phyloP scores from a whole-genome alignment of 352 stramenopile species.

The Pythium apleroticum region DNA sequence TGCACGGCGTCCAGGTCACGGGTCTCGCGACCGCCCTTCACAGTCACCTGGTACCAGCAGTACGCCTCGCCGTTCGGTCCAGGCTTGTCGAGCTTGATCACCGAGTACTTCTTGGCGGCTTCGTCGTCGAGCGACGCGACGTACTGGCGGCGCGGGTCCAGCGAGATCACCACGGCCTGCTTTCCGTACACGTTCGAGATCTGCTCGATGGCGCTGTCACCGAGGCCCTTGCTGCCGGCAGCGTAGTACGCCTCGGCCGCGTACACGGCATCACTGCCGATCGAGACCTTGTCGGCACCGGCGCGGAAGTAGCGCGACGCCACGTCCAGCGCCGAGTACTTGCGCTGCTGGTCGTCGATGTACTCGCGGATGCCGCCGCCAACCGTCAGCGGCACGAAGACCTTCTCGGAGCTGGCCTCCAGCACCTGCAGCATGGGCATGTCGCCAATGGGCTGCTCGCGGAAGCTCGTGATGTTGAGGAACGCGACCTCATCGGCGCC shows the following conservation, averaged over 20 bases:
- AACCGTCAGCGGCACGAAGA: conserved; percentile 98
- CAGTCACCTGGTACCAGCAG: conserved; percentile 98
- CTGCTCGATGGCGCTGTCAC: conserved; percentile 93
- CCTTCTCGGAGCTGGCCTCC: conserved; percentile 91
- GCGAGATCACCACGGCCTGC: conserved; percentile 97
- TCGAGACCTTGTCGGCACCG: conserved; percentile 98
- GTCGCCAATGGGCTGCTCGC: conserved; percentile 95
- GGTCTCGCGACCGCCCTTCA: conserved; percentile 94
- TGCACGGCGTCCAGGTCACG: conserved; percentile 87
- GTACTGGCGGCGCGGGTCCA: conserved; percentile 94
- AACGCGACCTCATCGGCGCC: conserved; percentile 97
- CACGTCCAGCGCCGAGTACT: conserved; percentile 94
- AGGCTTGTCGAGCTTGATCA: conserved; percentile 71
- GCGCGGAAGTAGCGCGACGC: conserved; percentile 96
- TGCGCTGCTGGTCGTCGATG: conserved; percentile 86
- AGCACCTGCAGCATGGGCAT: conserved; percentile 97
- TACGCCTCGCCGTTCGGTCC: conserved; percentile 93
- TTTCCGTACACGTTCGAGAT: conserved; percentile 96
- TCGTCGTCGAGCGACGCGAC: conserved; percentile 75
- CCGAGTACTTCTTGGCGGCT: conserved; percentile 51
- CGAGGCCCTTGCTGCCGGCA: conserved; percentile 64
- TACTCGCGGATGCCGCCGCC: conserved; percentile 97
- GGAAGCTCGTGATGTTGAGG: conserved; percentile 99
- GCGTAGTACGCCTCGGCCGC: conserved; percentile 91
- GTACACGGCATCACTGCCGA: conserved; percentile 96